Evolutionary conservation across 2,329 filamentous ascomycete genomes (phyloP), one percentile per base, ranked within the genome.

Genomic region (Phialophora macrospora): DNA sequence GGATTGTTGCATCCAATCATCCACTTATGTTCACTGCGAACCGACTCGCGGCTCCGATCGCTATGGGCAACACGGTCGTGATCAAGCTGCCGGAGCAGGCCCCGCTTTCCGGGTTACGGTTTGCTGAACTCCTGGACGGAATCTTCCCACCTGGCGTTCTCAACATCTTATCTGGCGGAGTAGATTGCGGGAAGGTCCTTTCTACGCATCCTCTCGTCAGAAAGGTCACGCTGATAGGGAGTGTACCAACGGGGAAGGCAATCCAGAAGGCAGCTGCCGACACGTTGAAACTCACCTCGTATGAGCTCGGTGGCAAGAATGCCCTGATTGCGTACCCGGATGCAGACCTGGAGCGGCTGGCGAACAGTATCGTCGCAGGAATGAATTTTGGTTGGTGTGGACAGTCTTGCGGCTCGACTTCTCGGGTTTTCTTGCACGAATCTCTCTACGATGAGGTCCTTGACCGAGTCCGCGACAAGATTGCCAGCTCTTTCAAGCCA

Each of bases 1-100:
- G 93, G 77, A 92, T 93, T 76, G 92, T 93, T 73, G 90, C 90
- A 71, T 91, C 89, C 88, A 92, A 92, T 83, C 92, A 91, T 81
- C 90, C 90, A 20, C 81, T 94, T 54, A 85, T 91, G 75, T 94
- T 94, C 90, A 85, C 84, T 85, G 77, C 85, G 55, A 93, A 90
- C 90, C 93, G 93, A 84, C 79, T 92, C 0, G 89, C 88, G 8
- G 89, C 90, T 8, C 85, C 85, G 9, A 71, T 88, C 8, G 84
- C 84, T 1, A 80, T 81, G 64, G 85, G 84, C 30, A 87, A 87
- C 71, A 83, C 83, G 0, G 75, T 88, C 11, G 79, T 88, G 9
- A 75, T 88, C 32, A 88, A 88, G 76, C 80, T 85, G 2, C 84
- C 86, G 2, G 85, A 88, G 72, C 85, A 87, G 74, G 87, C 86